Conservation (phyloP, 129 eudicot species). For the Cynara cardunculus region DNA sequence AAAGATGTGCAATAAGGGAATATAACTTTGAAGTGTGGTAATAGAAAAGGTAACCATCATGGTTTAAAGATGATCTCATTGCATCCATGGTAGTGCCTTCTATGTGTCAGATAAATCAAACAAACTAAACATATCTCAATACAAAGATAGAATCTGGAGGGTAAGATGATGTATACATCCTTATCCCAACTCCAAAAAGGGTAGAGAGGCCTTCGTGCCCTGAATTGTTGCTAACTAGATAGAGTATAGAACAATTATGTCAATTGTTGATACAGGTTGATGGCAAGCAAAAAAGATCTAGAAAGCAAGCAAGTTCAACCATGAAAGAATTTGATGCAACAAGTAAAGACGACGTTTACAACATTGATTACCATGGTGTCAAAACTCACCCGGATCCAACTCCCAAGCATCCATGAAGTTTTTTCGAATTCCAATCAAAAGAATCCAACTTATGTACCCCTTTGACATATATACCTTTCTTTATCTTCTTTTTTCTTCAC, state of each 20-base stretch:
- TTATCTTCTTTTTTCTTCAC: no score
- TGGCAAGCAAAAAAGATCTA: not conserved
- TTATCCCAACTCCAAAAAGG: not conserved
- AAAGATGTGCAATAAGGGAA: no score
- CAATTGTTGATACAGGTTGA: not conserved
- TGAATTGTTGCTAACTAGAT: not conserved
- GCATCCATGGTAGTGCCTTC: no score
- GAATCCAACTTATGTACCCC: not conserved
- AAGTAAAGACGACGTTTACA: not conserved
- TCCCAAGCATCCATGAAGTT: not conserved
- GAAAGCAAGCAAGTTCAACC: not conserved
- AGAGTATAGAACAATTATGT: not conserved
- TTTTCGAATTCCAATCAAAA: no score
- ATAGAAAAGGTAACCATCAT: no score
- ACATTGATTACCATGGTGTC: slow-evolving; percentile 24
- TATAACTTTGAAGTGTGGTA: no score
- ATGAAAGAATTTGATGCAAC: not conserved
- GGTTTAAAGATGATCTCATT: no score
- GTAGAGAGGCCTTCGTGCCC: not conserved
- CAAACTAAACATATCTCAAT: no score
- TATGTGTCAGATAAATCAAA: no score
- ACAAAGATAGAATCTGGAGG: not conserved
- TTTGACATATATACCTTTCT: no score
- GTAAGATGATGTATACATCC: not conserved
- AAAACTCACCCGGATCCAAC: slow-evolving; percentile 28